A percentile compares a stretch with the other conserved stretches of the same genome.
Evolutionary conservation across 2,329 filamentous ascomycete genomes (phyloP).

Genomic region (Trichophyton rubrum): DNA sequence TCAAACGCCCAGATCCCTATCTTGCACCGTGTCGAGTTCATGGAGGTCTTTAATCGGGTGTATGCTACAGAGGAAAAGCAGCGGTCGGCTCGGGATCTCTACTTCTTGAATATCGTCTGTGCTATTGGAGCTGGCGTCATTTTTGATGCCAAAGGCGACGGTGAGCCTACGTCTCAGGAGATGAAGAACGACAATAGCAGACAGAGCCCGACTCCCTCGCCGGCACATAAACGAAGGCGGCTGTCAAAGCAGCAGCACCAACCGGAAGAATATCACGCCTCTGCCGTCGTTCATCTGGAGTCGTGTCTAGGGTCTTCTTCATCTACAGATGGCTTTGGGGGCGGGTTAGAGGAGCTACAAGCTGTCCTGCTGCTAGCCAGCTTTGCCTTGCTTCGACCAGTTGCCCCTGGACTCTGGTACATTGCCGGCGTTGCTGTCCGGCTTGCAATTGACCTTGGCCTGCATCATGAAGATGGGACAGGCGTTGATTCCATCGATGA

Average conservation of each 20-base stretch:
- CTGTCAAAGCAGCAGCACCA: conserved; percentile 52
- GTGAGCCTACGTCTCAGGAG: conserved; percentile 9
- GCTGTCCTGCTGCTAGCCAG: conserved; percentile 83
- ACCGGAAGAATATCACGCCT: conserved; percentile 92
- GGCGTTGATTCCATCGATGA: conserved; percentile 42
- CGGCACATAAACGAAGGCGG: conserved; percentile 38
- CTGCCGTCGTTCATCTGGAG: conserved; percentile 83
- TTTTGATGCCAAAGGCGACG: conserved; percentile 41
- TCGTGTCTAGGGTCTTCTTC: conserved; percentile 61
- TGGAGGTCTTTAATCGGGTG: conserved; percentile 71
- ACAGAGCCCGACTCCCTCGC: conserved; percentile 14
- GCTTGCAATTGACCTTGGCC: conserved; percentile 75
- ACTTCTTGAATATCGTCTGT: conserved; percentile 93
- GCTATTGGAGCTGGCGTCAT: conserved; percentile 92
- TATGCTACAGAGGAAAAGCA: conserved; percentile 57
- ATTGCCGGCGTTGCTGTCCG: conserved; percentile 90
- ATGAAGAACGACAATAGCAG: neutral
- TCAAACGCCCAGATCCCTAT: conserved; percentile 94
- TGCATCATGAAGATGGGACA: conserved; percentile 83
- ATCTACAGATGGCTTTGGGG: conserved; percentile 56
- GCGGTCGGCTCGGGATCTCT: conserved; percentile 68
- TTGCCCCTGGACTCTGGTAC: conserved; percentile 92
- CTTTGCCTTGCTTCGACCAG: conserved; percentile 79
- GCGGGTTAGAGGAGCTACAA: conserved; percentile 83
- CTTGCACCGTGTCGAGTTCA: conserved; percentile 77